These are phyloP conservation scores for Nyctanthes arbortristis DNA, from an alignment of 257 asterid genomes.

Conservation along the genomic window DNA sequence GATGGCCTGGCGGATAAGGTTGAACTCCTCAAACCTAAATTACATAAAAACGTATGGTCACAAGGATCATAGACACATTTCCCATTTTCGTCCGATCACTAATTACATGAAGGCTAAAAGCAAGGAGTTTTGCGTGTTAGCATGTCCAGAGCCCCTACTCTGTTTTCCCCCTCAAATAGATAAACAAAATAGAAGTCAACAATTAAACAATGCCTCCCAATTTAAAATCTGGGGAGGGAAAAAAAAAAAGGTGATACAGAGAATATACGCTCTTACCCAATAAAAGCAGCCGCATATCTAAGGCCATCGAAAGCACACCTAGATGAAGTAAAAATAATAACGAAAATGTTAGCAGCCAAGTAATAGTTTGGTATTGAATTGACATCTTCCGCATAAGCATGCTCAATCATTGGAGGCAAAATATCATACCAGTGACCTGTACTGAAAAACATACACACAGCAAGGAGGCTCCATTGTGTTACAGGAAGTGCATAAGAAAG, in stretches of 20 bases:
- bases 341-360: not conserved
- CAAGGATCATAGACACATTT: not conserved
- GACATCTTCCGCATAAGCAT: constrained; percentile 6
- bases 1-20: constrained; percentile 79
- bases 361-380: not conserved
- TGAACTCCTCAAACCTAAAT: constrained; percentile 89
- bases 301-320: constrained; percentile 99
- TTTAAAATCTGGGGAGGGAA: constrained; percentile 2
- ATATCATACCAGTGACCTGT: constrained; percentile 88
- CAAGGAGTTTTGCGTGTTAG: not conserved
- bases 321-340: constrained; percentile 19
- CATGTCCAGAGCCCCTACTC: not conserved
- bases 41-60: constrained; percentile 2
- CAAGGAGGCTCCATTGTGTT: constrained; percentile 82
- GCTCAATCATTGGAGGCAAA: constrained; percentile 16
- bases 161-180: not conserved
- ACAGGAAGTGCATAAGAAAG: constrained; percentile 69
- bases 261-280: constrained; percentile 59
- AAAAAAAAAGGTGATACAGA: not conserved
- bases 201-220: not conserved
- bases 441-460: constrained; percentile 85
- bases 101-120: constrained; percentile 2
- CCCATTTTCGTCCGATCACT: too few relatives aligned
- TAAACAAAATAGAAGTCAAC: not conserved
- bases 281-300: constrained; percentile 90